A percentile compares a stretch with the other conserved stretches of the same genome.
Evolutionary conservation across 768 basidiomycete species (phyloP).

Genomic region (Macrocybe gigantea): DNA sequence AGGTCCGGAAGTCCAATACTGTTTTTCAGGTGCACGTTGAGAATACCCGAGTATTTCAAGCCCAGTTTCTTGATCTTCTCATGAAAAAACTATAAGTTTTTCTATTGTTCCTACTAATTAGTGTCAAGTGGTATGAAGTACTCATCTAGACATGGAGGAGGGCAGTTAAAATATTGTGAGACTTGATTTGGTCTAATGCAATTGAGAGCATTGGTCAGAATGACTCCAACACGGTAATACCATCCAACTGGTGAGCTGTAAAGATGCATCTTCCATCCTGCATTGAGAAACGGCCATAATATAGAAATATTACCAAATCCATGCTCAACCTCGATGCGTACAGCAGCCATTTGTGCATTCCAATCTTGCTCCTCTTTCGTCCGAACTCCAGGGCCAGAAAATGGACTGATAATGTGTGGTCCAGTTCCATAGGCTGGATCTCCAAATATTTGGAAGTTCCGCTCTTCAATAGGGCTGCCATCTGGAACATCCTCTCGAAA

Average conservation of each 20-base stretch:
- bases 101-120: neutral
- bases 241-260: slow-evolving; percentile 14
- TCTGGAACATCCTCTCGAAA: neutral
- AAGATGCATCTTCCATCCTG: slow-evolving; percentile 12
- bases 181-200: slow-evolving; percentile 16
- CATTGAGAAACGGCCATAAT: slow-evolving; percentile 18
- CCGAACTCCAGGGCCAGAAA: slow-evolving; percentile 9
- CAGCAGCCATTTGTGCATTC: slow-evolving; percentile 17
- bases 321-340: slow-evolving; percentile 20
- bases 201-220: slow-evolving; percentile 16
- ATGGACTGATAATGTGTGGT: slow-evolving; percentile 12
- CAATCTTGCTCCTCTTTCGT: slow-evolving; percentile 11
- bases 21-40: neutral
- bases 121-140: neutral
- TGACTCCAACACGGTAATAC: slow-evolving; percentile 17
- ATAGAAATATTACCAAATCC: slow-evolving; percentile 15
- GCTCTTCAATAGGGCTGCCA: too few relatives aligned
- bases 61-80: neutral
- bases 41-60: neutral
- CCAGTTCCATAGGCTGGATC: too few relatives aligned
- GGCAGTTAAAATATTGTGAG: slow-evolving; percentile 13
- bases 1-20: neutral
- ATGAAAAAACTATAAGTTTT: neutral
- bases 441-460: neutral
- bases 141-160: slow-evolving; percentile 7